These are phyloP conservation scores for Neofusicoccum laricinum DNA, from an alignment of 2,329 filamentous ascomycete species.

Conservation along the genomic window DNA sequence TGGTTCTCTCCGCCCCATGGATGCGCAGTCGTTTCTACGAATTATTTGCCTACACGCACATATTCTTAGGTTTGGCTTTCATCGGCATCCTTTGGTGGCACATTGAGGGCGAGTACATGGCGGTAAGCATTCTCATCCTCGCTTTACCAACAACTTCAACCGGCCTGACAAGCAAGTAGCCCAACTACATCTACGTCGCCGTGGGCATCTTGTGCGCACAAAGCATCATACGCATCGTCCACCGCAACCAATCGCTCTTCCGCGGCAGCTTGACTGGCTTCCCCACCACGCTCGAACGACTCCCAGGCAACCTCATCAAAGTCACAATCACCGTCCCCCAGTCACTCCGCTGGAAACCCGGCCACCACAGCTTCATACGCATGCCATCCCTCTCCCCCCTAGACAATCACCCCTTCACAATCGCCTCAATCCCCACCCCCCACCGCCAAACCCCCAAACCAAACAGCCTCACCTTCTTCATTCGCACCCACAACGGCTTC, in stretches of 20 bases:
- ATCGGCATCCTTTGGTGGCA: slow-evolving; percentile 29
- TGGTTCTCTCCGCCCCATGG: slow-evolving; percentile 27
- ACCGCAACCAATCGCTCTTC: not conserved
- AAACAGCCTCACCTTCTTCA: slow-evolving; percentile 24
- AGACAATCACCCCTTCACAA: slow-evolving; percentile 32
- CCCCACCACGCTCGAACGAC: slow-evolving; percentile 21
- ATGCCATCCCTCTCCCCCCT: slow-evolving; percentile 23
- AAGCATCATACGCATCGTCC: slow-evolving; percentile 20
- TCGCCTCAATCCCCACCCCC: slow-evolving; percentile 22
- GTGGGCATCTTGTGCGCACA: slow-evolving; percentile 22
- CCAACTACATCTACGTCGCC: slow-evolving; percentile 27
- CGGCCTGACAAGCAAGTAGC: not conserved
- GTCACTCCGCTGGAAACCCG: slow-evolving; percentile 38
- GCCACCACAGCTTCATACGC: slow-evolving; percentile 58
- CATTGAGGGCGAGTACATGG: slow-evolving; percentile 23
- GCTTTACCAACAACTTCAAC: too few relatives aligned
- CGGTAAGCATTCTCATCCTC: not conserved
- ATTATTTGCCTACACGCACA: slow-evolving; percentile 25
- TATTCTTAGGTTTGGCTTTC: slow-evolving; percentile 23
- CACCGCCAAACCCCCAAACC: not conserved
- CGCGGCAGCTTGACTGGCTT: slow-evolving; percentile 18
- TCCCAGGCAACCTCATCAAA: slow-evolving; percentile 24
- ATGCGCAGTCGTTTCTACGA: slow-evolving; percentile 25
- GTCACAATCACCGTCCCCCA: slow-evolving; percentile 22
- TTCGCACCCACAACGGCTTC: slow-evolving; percentile 25